phyloP scores from a whole-genome alignment of 2,329 filamentous ascomycete genomes.

The Dactylellina drechsleri region DNA sequence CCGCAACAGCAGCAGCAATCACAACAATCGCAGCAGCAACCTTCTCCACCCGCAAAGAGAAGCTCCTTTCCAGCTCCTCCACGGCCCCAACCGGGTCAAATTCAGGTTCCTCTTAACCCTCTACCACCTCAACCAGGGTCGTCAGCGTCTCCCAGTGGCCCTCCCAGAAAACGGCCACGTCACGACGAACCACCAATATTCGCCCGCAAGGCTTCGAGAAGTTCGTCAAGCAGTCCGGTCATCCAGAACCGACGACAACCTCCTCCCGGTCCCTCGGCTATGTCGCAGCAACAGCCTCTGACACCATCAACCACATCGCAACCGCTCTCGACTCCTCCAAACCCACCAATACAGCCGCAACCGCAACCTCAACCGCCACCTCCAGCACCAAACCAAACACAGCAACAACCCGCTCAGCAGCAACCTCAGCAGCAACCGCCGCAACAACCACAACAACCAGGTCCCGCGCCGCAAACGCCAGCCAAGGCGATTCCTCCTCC shows the following conservation, averaged over 20 bases:
- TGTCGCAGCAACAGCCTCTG: constrained; percentile 59
- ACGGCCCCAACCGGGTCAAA: constrained; percentile 41
- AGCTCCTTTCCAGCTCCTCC: constrained; percentile 44
- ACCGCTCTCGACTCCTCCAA: constrained; percentile 44
- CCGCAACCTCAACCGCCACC: constrained; percentile 55
- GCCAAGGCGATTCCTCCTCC: constrained; percentile 57
- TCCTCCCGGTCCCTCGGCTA: constrained; percentile 55
- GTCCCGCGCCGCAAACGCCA: constrained; percentile 56
- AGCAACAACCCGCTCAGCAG: constrained; percentile 30
- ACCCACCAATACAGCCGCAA: constrained; percentile 56
- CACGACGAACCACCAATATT: constrained; percentile 68
- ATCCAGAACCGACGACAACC: constrained; percentile 61
- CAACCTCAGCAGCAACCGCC: constrained; percentile 49
- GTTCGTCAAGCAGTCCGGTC: constrained; percentile 62
- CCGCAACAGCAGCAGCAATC: constrained; percentile 26
- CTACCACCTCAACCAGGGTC: constrained; percentile 54
- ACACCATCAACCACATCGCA: constrained; percentile 54
- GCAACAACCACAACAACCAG: constrained; percentile 56
- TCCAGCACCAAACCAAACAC: constrained; percentile 21
- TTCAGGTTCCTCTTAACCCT: constrained; percentile 47
- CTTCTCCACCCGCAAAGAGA: constrained; percentile 40
- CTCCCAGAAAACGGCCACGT: constrained; percentile 65
- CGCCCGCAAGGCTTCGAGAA: constrained; percentile 63
- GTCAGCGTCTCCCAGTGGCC: constrained; percentile 57
- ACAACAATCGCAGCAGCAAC: constrained; percentile 37